Base-by-base conservation (phyloP, 2,329 filamentous ascomycete species). In the Fusarium buxicola region DNA sequence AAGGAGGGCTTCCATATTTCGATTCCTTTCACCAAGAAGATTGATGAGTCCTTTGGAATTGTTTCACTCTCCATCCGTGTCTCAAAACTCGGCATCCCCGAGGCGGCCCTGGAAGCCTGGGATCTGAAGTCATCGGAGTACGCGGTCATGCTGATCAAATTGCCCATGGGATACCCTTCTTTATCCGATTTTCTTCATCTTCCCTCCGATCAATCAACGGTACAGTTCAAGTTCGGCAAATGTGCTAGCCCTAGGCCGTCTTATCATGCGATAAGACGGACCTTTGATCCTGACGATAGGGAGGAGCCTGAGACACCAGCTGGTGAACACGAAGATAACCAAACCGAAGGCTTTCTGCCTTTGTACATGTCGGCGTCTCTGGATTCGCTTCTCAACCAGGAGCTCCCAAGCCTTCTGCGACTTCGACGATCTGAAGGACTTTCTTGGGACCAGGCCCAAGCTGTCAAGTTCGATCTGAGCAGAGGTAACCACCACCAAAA, bases 61-160 rank as follows among this genome's bases (percentile, higher is more conserved):
- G 74, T 95, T 15, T 87, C 86, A 5, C 75, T 95, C 2, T 92
- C 92, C 1, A 84, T 91, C 27, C 87, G 86, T 5, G 84, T 91
- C 27, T 79, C 83, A 5, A 90, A 90, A 66, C 83, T 97, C 2
- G 87, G 85, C 1, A 85, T 97, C 11, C 89, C 91, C 0, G 83
- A 89, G 32, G 91, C 94, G 69, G 88, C 87, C 1, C 84, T 92
- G 75, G 83, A 89, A 69, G 91, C 92, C 2, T 97, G 93, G 93
- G 84, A 89, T 58, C 74, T 97, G 10, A 76, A 84, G 12, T 76
- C 81, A 0, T 75, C 81, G 1, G 89, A 93, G 30, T 94, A 94
- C 69, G 74, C 96, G 34, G 84, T 94, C 5, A 80, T 96, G 5
- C 79, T 97, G 18, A 83, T 95, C 38, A 84, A 84, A 31, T 90